These are phyloP conservation scores for Chenopodium suecicum DNA, from an alignment of 148 eudicot species.

Conservation along the genomic window DNA sequence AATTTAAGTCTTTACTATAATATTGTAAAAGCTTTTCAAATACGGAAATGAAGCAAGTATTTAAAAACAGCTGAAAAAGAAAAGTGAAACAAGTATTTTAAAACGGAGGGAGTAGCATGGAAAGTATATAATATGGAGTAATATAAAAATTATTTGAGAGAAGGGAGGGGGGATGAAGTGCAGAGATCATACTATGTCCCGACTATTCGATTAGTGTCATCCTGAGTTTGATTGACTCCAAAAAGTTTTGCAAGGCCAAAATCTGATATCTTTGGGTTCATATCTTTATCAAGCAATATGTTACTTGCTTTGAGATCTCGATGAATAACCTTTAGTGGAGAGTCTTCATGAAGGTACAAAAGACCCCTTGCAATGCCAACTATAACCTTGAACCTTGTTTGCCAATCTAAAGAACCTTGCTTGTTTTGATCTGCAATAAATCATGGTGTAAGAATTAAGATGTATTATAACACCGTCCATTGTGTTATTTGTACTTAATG, in stretches of 20 bases:
- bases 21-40: too few relatives aligned
- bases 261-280: constrained; percentile 42
- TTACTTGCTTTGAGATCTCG: constrained; percentile 23
- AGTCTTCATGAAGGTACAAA: constrained; percentile 24
- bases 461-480: too few relatives aligned
- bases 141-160: too few relatives aligned
- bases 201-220: constrained; percentile 16
- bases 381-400: constrained; percentile 5
- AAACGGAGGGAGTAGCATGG: too few relatives aligned
- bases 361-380: constrained; percentile 25
- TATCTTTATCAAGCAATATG: constrained; percentile 31
- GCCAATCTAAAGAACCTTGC: constrained; percentile 4
- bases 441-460: too few relatives aligned
- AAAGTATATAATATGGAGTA: too few relatives aligned
- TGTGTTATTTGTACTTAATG: too few relatives aligned
- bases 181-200: constrained; percentile 29
- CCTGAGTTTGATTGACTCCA: constrained; percentile 26
- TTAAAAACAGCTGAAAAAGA: too few relatives aligned
- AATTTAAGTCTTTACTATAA: too few relatives aligned
- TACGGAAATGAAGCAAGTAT: too few relatives aligned
- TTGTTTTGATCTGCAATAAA: background rate
- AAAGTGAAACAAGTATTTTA: too few relatives aligned
- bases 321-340: constrained; percentile 7
- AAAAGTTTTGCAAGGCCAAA: constrained; percentile 45
- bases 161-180: background rate